Percentiles rank a stretch among this genome's conserved stretches.
phyloP scores from a whole-genome alignment of 306 rosid genomes.

The Cicer yamashitae region DNA sequence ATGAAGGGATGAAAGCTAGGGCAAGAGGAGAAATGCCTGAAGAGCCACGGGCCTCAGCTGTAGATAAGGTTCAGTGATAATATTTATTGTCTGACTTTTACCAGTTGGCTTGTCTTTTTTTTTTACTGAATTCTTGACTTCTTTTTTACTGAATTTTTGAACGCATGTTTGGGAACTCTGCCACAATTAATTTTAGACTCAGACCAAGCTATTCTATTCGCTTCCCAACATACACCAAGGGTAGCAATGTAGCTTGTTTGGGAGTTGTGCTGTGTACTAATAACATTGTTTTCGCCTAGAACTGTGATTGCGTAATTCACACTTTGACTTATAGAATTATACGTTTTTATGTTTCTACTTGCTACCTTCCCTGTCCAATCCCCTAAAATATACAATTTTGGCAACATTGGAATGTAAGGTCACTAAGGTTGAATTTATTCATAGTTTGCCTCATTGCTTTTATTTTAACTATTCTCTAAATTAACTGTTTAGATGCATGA shows the following conservation, averaged over 20 bases:
- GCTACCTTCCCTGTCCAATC: not conserved
- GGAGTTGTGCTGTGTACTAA: not conserved
- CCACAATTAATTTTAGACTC: slow-evolving; percentile 4
- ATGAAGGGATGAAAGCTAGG: slow-evolving; percentile 78
- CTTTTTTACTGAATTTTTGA: slow-evolving; percentile 22
- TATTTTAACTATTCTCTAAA: not conserved
- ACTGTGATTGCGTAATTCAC: not conserved
- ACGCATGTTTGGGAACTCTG: slow-evolving; percentile 12
- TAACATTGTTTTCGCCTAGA: slow-evolving; percentile 1
- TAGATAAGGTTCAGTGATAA: slow-evolving; percentile 70
- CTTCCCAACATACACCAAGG: slow-evolving; percentile 25
- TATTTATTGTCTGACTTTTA: slow-evolving; percentile 13
- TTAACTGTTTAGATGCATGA: slow-evolving; percentile 24
- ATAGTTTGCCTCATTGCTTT: slow-evolving; percentile 3
- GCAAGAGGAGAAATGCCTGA: slow-evolving; percentile 72
- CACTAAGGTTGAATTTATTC: not conserved
- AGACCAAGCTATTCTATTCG: slow-evolving; percentile 32
- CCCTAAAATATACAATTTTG: not conserved
- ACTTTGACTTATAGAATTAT: not conserved
- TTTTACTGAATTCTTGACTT: slow-evolving; percentile 5
- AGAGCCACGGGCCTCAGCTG: slow-evolving; percentile 55
- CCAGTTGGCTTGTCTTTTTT: slow-evolving; percentile 17
- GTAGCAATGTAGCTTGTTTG: slow-evolving; percentile 6
- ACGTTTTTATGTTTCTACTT: not conserved
- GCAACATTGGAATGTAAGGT: not conserved